Evolutionary conservation across 768 basidiomycete species (phyloP), one percentile per base, ranked within the genome.

Genomic region (Mrakia frigida): DNA sequence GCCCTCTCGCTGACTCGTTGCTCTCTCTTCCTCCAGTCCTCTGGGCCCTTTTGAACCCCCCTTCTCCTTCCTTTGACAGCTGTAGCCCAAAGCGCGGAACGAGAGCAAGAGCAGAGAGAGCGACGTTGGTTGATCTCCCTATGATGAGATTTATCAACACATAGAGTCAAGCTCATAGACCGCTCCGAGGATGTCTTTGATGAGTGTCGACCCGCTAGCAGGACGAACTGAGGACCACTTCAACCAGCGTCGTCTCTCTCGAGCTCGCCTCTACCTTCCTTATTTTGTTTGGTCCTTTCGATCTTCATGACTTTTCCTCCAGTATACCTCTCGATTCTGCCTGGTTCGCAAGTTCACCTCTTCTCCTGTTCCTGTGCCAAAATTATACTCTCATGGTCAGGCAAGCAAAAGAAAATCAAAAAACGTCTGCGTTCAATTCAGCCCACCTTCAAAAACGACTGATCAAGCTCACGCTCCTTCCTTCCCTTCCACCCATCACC

Each of bases 101-200:
- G 46, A 50, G 46, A 46, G 43, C 9, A 2, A 16, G 13, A 9
- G 46, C 9, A 16, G 13, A 9, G 46, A 50, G 46, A 50, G 16
- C 16, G 31, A 18, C 9, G 61, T 35, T 31, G n/a, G n/a, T n/a
- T 35, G 33, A 63, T 6, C 43, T 33, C 52, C 74, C 70, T 4
- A 59, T 75, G 74, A 75, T 75, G 74, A 75, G 74, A 67, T 70
- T 75, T 68, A 68, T 67, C 74, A 75, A 75, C 74, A 75, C 37
- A 75, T 75, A 75, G 74, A 75, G 74, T 75, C 74, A 75, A 75
- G 74, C 74, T 75, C 43, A 43, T 60, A 75, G 56, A 56, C 56
- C 56, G 56, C 56, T 56, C 56, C 56, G 56, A 56, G 56, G 56
- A 56, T 56, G 56, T 56, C 56, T n/a, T n/a, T 56, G 56, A 25